Conservation (phyloP, 768 basidiomycete genomes). For the Agaricus sinodeliciosus region DNA sequence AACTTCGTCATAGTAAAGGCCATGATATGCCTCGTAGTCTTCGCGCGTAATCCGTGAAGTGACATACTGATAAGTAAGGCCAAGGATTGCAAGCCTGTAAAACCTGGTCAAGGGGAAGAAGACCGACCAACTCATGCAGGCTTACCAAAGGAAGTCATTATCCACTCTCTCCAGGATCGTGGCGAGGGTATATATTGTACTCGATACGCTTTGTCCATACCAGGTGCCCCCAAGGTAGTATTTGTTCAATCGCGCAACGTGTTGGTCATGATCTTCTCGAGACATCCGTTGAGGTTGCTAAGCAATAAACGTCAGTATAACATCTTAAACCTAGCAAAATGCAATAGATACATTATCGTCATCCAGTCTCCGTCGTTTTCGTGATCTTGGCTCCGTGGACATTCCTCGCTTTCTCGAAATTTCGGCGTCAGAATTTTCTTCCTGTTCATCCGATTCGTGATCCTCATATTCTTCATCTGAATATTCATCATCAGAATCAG, state of each 20-base stretch:
- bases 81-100: slow-evolving; percentile 83
- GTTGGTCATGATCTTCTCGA: slow-evolving; percentile 60
- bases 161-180: slow-evolving; percentile 89
- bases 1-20: slow-evolving; percentile 86
- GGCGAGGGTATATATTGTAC: slow-evolving; percentile 84
- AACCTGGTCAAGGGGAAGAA: not conserved
- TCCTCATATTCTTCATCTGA: slow-evolving; percentile 44
- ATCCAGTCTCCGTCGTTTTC: slow-evolving; percentile 55
- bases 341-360: slow-evolving; percentile 25
- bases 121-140: slow-evolving; percentile 13
- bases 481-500: slow-evolving; percentile 60
- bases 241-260: slow-evolving; percentile 62
- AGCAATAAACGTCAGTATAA: no score
- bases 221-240: slow-evolving; percentile 84
- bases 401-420: slow-evolving; percentile 30
- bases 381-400: slow-evolving; percentile 18
- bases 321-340: no score
- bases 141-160: slow-evolving; percentile 87
- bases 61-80: slow-evolving; percentile 88
- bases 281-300: slow-evolving; percentile 42
- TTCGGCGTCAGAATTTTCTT: slow-evolving; percentile 34
- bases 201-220: slow-evolving; percentile 85
- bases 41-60: slow-evolving; percentile 83
- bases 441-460: slow-evolving; percentile 37
- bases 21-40: slow-evolving; percentile 75